These are phyloP conservation scores for Cordyceps cateniannulata DNA, from an alignment of 2,329 filamentous ascomycete genomes.

Conservation along the genomic window DNA sequence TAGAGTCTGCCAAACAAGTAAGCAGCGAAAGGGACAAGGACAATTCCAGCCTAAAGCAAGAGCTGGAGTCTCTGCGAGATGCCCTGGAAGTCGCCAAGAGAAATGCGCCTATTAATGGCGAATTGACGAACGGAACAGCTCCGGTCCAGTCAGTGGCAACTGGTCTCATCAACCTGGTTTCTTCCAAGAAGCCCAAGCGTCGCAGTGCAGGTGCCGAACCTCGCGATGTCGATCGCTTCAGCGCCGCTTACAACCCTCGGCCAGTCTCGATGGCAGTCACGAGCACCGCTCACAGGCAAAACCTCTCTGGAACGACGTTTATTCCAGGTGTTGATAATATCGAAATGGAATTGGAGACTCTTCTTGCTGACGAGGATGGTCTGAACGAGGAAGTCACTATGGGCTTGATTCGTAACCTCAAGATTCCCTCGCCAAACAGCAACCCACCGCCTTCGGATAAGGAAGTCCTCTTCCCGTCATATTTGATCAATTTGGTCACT, in stretches of 20 bases:
- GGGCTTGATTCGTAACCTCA: conserved; percentile 91
- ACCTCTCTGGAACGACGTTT: conserved; percentile 68
- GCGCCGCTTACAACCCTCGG: conserved; percentile 84
- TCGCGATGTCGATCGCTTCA: conserved; percentile 83
- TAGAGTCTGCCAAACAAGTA: conserved; percentile 70
- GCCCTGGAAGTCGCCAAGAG: conserved; percentile 84
- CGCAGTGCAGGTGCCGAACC: conserved; percentile 84
- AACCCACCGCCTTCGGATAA: conserved; percentile 93
- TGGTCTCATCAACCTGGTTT: conserved; percentile 92
- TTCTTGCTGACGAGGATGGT: conserved; percentile 90
- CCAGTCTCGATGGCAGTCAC: conserved; percentile 93
- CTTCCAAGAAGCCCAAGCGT: conserved; percentile 94
- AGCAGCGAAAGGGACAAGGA: conserved; percentile 76
- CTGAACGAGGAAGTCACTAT: conserved; percentile 96
- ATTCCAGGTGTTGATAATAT: conserved; percentile 80
- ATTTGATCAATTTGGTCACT: conserved; percentile 97
- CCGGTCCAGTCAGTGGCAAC: conserved; percentile 49
- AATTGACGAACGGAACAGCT: conserved; percentile 33
- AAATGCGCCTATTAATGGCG: conserved; percentile 66
- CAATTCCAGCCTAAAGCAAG: conserved; percentile 77
- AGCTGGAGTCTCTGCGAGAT: conserved; percentile 84
- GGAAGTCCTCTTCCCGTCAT: conserved; percentile 96
- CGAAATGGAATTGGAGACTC: conserved; percentile 87
- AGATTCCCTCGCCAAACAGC: conserved; percentile 84
- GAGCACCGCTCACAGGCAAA: conserved; percentile 60